phyloP scores from a whole-genome alignment of 140 eudicot species.

The Erigeron philadelphicus region DNA sequence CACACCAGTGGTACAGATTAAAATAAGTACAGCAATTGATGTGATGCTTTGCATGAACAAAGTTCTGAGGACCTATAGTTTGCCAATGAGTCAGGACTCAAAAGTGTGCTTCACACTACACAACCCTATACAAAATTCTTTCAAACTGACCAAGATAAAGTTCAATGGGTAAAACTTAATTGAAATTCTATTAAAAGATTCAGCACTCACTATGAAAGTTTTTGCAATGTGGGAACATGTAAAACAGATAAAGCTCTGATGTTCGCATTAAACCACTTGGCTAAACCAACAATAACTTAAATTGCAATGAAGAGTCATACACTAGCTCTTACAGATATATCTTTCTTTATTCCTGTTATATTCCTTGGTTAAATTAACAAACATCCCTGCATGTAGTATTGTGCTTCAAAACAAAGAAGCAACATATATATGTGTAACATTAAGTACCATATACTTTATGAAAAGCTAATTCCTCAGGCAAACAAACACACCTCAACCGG shows the following conservation, averaged over 20 bases:
- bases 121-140: neutral
- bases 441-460: neutral
- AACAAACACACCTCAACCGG: constrained; percentile 66
- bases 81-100: neutral
- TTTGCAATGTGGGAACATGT: neutral
- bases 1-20: neutral
- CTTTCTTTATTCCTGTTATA: neutral
- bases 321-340: neutral
- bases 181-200: neutral
- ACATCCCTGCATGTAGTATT: neutral
- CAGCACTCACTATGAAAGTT: neutral
- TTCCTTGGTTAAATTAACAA: neutral
- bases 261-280: neutral
- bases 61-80: neutral
- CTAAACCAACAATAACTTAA: neutral
- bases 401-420: neutral
- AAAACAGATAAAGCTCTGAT: neutral
- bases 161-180: neutral
- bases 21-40: neutral
- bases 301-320: neutral
- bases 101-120: neutral
- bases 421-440: neutral
- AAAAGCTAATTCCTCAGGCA: neutral
- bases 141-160: neutral
- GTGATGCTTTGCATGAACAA: neutral